These are phyloP conservation scores for Periconia sp. DNA, from an alignment of 2,329 filamentous ascomycete species.

Conservation along the genomic window DNA sequence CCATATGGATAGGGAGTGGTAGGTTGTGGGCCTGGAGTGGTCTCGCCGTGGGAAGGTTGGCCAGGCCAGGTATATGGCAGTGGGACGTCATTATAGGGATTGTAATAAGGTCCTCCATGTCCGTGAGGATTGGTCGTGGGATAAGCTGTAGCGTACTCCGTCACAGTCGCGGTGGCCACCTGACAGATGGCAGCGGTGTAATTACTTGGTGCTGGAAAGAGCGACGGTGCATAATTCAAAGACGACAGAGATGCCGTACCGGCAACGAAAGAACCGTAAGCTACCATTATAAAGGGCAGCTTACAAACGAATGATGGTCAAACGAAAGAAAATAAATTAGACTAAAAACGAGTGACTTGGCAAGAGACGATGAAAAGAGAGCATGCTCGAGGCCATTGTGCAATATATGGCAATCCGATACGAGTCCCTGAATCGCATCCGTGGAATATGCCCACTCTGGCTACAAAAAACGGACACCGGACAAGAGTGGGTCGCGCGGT, in stretches of 20 bases:
- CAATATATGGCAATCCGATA: no score
- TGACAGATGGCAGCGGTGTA: slow-evolving; percentile 14
- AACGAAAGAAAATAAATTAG: no score
- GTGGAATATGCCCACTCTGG: no score
- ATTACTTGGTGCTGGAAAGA: slow-evolving; percentile 8
- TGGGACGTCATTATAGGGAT: slow-evolving; percentile 35
- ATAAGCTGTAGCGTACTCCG: slow-evolving; percentile 21
- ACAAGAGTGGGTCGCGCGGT: no score
- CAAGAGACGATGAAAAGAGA: no score
- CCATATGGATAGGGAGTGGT: slow-evolving; percentile 30
- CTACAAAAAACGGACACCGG: no score
- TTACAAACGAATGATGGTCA: no score
- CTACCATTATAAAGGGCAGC: slow-evolving; percentile 28
- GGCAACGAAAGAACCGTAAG: slow-evolving; percentile 33
- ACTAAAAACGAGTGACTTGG: no score
- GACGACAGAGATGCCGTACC: slow-evolving; percentile 29
- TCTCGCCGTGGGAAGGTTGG: slow-evolving; percentile 24
- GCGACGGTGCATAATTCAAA: slow-evolving; percentile 17
- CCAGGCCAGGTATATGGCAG: slow-evolving; percentile 35
- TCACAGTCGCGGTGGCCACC: slow-evolving; percentile 20
- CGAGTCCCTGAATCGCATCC: no score
- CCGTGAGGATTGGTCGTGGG: slow-evolving; percentile 26
- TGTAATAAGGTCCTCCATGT: slow-evolving; percentile 38
- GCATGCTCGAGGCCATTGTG: no score
- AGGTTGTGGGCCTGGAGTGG: slow-evolving; percentile 22